These are phyloP conservation scores for Elsinoe australis DNA, from an alignment of 2,329 filamentous ascomycete species.

Conservation along the genomic window DNA sequence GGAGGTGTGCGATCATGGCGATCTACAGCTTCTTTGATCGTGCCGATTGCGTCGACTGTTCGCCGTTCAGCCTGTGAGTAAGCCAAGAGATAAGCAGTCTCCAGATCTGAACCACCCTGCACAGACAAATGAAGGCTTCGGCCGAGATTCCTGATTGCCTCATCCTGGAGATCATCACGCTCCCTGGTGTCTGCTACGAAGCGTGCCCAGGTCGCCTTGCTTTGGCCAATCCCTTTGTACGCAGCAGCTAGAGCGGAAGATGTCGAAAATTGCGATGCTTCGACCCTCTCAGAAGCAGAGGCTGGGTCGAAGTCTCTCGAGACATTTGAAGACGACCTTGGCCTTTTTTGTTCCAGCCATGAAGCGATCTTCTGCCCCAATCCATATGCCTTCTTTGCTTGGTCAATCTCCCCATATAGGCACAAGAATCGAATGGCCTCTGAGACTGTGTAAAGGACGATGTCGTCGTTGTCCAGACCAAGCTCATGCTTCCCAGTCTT, in stretches of 20 bases:
- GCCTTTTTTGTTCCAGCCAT: conserved; percentile 58
- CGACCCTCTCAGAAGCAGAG: conserved; percentile 25
- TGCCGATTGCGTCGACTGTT: conserved; percentile 65
- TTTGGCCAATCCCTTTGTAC: conserved; percentile 79
- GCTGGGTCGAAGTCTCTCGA: conserved; percentile 22
- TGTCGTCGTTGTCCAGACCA: conserved; percentile 70
- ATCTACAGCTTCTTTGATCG: conserved; percentile 5
- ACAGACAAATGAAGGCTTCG: conserved; percentile 43
- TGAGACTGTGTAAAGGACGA: conserved; percentile 67
- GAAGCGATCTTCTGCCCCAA: conserved; percentile 64
- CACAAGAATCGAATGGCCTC: conserved; percentile 75
- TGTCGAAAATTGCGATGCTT: conserved; percentile 42
- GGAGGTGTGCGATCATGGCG: background rate
- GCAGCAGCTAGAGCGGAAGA: conserved; percentile 58
- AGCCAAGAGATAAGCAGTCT: conserved; percentile 71
- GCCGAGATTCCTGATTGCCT: conserved; percentile 68
- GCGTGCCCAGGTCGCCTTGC: conserved; percentile 79
- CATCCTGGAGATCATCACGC: conserved; percentile 64
- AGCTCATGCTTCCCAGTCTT: conserved; percentile 63
- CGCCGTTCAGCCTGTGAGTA: conserved; percentile 83
- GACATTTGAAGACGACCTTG: conserved; percentile 22
- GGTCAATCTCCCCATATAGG: conserved; percentile 65
- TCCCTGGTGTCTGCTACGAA: conserved; percentile 67
- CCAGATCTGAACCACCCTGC: conserved; percentile 48
- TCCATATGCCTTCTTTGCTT: conserved; percentile 69